Percentiles rank a stretch among this genome's conserved stretches.
Conservation (phyloP, 179 eudicot genomes). For the Corrigiola litoralis region DNA sequence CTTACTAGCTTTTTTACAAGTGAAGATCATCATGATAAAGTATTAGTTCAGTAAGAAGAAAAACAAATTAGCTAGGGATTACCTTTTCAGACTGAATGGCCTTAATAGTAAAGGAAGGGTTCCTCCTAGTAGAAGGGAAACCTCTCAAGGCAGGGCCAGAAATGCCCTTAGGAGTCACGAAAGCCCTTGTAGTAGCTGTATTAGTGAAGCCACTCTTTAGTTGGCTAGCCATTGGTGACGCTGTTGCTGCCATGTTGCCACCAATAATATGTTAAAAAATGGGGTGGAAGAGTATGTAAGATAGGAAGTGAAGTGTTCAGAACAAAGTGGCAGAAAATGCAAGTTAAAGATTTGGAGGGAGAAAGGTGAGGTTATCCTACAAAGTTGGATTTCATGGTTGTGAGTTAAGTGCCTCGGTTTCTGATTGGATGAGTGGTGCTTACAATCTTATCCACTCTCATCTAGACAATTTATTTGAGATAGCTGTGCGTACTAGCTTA, state of each 20-base stretch:
- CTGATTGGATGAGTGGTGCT: conserved; percentile 27
- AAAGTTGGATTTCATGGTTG: conserved; percentile 28
- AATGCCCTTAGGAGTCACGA: conserved; percentile 63
- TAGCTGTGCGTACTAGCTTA: not conserved
- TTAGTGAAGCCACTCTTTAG: conserved; percentile 53
- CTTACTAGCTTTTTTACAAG: not conserved
- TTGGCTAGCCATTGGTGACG: conserved; percentile 82
- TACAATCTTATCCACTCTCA: conserved; percentile 30
- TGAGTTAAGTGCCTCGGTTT: conserved; percentile 10
- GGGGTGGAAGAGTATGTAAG: not conserved
- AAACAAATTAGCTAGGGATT: not conserved
- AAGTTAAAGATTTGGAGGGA: conserved; percentile 29
- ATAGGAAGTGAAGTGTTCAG: not conserved
- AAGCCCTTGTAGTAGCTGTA: conserved; percentile 31
- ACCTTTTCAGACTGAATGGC: conserved; percentile 85
- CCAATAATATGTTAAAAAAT: not conserved
- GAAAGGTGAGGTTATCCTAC: conserved; percentile 23
- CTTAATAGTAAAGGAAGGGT: conserved; percentile 49
- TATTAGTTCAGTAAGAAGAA: too few relatives aligned
- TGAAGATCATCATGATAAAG: too few relatives aligned
- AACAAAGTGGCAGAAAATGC: not conserved
- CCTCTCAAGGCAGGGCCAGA: conserved; percentile 58
- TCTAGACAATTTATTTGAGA: not conserved
- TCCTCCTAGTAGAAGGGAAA: conserved; percentile 40
- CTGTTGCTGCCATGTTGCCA: conserved; percentile 48